Evolutionary conservation across 2,329 filamentous ascomycete species (phyloP).

Genomic region (Alternaria triticimaculans): DNA sequence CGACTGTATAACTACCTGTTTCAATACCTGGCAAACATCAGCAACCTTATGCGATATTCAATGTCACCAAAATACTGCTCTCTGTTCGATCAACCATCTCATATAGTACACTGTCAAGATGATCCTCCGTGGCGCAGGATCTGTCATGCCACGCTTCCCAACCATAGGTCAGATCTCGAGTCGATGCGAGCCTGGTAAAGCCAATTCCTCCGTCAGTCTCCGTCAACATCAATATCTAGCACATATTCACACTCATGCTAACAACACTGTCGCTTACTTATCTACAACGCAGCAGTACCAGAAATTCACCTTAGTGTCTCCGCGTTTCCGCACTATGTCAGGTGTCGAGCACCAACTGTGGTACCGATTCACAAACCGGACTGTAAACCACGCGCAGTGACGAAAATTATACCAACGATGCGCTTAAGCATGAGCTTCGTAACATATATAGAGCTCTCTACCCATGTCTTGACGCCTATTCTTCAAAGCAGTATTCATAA

Average conservation of each 20-base stretch:
- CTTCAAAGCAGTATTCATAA: neutral
- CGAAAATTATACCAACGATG: neutral
- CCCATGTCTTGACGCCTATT: neutral
- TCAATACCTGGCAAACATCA: neutral
- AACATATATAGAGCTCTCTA: neutral
- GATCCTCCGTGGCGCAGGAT: neutral
- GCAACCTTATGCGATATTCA: neutral
- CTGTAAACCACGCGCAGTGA: neutral
- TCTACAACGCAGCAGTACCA: neutral
- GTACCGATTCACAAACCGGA: neutral
- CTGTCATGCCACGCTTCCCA: neutral
- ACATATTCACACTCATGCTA: neutral
- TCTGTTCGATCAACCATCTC: neutral
- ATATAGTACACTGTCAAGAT: neutral
- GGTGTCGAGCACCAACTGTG: neutral
- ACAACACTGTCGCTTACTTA: neutral
- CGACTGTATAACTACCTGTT: constrained; percentile 1
- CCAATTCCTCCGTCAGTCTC: neutral
- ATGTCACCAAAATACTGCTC: neutral
- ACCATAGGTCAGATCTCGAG: neutral
- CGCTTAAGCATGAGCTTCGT: neutral
- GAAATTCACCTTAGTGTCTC: neutral
- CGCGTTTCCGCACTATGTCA: neutral
- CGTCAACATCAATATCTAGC: neutral
- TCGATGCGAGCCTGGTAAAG: neutral